Evolutionary conservation across 768 basidiomycete species (phyloP).

Genomic region (Galerina sulciceps): DNA sequence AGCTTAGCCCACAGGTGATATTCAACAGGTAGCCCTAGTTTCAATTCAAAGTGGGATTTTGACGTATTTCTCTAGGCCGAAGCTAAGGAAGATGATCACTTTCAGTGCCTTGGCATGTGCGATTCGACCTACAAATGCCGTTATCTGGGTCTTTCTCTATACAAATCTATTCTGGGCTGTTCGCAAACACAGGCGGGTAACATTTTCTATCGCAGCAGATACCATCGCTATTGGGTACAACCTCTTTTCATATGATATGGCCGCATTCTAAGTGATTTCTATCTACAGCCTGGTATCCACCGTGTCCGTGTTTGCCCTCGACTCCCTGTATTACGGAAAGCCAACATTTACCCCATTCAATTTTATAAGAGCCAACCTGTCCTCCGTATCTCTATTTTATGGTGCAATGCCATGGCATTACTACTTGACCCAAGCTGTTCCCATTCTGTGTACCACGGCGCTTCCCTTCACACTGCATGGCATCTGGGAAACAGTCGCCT

Average conservation of each 20-base stretch:
- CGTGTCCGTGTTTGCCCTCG: slow-evolving; percentile 47
- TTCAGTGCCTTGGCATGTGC: slow-evolving; percentile 82
- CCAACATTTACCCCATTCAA: slow-evolving; percentile 78
- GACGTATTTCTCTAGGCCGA: slow-evolving; percentile 29
- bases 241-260: neutral
- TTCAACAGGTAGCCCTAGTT: slow-evolving; percentile 36
- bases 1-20: slow-evolving; percentile 39
- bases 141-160: slow-evolving; percentile 84
- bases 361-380: slow-evolving; percentile 83
- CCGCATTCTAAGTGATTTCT: neutral
- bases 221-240: slow-evolving; percentile 49
- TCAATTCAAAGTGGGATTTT: neutral
- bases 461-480: slow-evolving; percentile 78
- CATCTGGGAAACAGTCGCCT: slow-evolving; percentile 39
- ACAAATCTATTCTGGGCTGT: slow-evolving; percentile 58
- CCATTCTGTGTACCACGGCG: slow-evolving; percentile 75
- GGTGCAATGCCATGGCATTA: slow-evolving; percentile 88
- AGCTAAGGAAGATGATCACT: slow-evolving; percentile 39
- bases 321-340: slow-evolving; percentile 71
- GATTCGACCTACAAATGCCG: slow-evolving; percentile 85
- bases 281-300: slow-evolving; percentile 29
- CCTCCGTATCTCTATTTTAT: slow-evolving; percentile 90
- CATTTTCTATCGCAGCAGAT: slow-evolving; percentile 42
- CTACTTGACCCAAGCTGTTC: slow-evolving; percentile 85
- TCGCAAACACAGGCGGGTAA: slow-evolving; percentile 34